phyloP scores from a whole-genome alignment of 805 yeast genomes.

The Diddensiella santjacobensis region DNA sequence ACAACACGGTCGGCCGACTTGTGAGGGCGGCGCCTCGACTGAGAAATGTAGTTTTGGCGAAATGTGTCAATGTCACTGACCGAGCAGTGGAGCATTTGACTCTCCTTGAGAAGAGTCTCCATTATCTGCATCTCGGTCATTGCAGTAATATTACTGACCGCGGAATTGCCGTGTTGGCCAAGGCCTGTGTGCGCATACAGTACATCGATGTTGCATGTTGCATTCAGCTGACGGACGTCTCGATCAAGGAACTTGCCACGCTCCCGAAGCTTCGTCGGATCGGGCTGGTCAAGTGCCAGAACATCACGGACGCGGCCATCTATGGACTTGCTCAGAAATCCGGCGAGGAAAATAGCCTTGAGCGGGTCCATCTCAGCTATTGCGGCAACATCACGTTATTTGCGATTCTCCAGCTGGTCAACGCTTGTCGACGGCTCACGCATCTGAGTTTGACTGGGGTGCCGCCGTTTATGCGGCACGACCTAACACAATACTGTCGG shows the following conservation, averaged over 20 bases:
- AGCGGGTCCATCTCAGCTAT: constrained; percentile 89
- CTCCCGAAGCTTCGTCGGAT: constrained; percentile 81
- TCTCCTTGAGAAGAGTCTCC: constrained; percentile 71
- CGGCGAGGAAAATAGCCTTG: constrained; percentile 75
- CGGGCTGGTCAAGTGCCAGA: constrained; percentile 87
- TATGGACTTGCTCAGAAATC: constrained; percentile 58
- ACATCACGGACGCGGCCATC: constrained; percentile 81
- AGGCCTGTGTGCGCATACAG: constrained; percentile 77
- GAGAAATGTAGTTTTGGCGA: constrained; percentile 83
- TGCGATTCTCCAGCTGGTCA: constrained; percentile 71
- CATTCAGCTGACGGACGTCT: constrained; percentile 76
- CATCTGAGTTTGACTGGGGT: constrained; percentile 93
- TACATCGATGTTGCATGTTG: constrained; percentile 96
- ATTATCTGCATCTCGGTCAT: constrained; percentile 90
- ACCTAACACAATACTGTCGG: constrained; percentile 81
- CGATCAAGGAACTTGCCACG: constrained; percentile 70
- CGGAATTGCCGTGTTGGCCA: constrained; percentile 73
- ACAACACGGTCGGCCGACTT: constrained; percentile 67
- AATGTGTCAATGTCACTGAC: constrained; percentile 85
- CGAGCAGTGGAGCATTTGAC: constrained; percentile 68
- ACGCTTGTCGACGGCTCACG: constrained; percentile 79
- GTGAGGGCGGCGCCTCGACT: constrained; percentile 77
- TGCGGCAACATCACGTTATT: constrained; percentile 75
- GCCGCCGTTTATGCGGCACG: constrained; percentile 79
- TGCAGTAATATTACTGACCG: constrained; percentile 85